A percentile compares a stretch with the other conserved stretches of the same genome.
phyloP scores from a whole-genome alignment of 2,329 filamentous ascomycete genomes.

The Pyrenochaeta sp. region DNA sequence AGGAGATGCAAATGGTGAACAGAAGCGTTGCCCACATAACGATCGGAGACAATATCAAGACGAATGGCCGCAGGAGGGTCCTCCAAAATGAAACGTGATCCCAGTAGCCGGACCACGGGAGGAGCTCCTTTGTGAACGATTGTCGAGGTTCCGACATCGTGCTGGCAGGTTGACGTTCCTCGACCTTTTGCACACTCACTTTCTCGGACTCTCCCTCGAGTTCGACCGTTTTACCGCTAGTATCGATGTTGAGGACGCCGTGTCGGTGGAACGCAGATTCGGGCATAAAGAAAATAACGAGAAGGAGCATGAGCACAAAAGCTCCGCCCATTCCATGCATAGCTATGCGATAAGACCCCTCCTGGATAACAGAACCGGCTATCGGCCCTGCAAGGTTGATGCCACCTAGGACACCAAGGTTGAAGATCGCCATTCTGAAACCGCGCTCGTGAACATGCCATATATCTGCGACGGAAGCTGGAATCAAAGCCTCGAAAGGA shows the following conservation, averaged over 20 bases:
- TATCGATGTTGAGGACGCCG: slow-evolving; percentile 29
- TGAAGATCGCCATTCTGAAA: slow-evolving; percentile 34
- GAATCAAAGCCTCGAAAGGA: slow-evolving; percentile 37
- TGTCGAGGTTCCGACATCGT: slow-evolving; percentile 8
- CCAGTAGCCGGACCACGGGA: slow-evolving; percentile 30
- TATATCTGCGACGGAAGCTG: slow-evolving; percentile 31
- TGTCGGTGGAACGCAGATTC: slow-evolving; percentile 26
- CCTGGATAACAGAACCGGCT: slow-evolving; percentile 32
- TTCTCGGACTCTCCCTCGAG: slow-evolving; percentile 14
- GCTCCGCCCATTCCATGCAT: slow-evolving; percentile 36
- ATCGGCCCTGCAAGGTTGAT: slow-evolving; percentile 36
- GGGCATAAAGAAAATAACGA: slow-evolving; percentile 37
- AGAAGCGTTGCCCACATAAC: slow-evolving; percentile 35
- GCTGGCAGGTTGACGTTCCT: slow-evolving; percentile 2
- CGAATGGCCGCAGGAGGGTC: slow-evolving; percentile 29
- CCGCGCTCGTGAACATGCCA: slow-evolving; percentile 38
- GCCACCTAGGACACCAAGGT: slow-evolving; percentile 34
- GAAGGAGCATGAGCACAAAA: slow-evolving; percentile 29
- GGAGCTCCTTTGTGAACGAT: slow-evolving; percentile 18
- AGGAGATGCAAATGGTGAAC: slow-evolving; percentile 38
- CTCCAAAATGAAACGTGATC: slow-evolving; percentile 31
- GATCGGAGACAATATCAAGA: slow-evolving; percentile 24
- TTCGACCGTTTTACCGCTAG: slow-evolving; percentile 18
- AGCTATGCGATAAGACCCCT: slow-evolving; percentile 26
- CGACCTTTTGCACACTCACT: slow-evolving; percentile 17